Conservation (phyloP, 495 filamentous ascomycete species). For the Daldinia caldariorum region DNA sequence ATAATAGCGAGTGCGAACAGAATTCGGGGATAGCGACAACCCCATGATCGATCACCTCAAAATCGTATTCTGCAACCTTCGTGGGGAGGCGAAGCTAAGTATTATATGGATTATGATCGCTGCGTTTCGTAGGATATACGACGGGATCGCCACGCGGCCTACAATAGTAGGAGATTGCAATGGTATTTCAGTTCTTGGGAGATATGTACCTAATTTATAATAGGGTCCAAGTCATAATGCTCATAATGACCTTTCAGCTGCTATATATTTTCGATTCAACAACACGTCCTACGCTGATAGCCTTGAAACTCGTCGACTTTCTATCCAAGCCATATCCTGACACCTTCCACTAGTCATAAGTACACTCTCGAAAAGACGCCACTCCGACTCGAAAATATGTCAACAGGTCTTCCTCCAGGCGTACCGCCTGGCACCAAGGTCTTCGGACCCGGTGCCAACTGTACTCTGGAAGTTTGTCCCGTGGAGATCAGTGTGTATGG, state of each 20-base stretch:
- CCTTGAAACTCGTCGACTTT: neutral
- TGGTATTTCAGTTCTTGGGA: neutral
- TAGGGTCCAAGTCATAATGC: neutral
- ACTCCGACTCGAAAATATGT: neutral
- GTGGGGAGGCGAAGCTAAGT: neutral
- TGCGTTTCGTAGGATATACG: neutral
- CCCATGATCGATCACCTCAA: neutral
- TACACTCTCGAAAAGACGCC: neutral
- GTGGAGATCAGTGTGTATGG: constrained; percentile 46
- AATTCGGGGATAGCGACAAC: neutral
- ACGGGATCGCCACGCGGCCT: constrained; percentile 5
- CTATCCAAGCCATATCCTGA: neutral
- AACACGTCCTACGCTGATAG: neutral
- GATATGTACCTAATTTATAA: too few species aligned
- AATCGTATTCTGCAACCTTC: neutral
- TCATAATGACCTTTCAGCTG: neutral
- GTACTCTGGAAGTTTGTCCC: constrained; percentile 52
- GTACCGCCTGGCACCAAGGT: constrained; percentile 7
- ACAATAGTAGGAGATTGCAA: neutral
- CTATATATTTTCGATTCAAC: neutral
- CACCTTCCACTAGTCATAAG: neutral
- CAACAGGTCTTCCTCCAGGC: constrained; percentile 4
- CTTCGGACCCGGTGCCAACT: constrained; percentile 48
- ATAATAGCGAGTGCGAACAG: constrained; percentile 8
- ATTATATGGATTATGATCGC: neutral